phyloP scores from a whole-genome alignment of 1,284 basidiomycete species.

The Porogramme epimiltina region DNA sequence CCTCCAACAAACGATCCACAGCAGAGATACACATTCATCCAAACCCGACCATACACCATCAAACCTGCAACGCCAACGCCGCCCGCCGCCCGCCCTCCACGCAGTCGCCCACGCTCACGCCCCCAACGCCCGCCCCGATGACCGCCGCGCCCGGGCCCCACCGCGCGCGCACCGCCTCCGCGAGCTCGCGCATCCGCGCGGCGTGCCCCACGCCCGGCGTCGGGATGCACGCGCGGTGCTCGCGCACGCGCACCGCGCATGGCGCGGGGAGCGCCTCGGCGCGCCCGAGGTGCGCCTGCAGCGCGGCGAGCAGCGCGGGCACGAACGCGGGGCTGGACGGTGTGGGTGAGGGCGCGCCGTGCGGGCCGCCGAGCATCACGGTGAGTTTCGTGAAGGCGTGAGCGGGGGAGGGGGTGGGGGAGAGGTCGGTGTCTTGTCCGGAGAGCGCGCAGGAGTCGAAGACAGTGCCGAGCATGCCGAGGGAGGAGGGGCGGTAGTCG shows the following conservation, averaged over 20 bases:
- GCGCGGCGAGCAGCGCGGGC: constrained; percentile 45
- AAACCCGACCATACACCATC: not conserved
- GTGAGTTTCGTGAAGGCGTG: constrained; percentile 71
- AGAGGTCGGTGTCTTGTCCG: constrained; percentile 57
- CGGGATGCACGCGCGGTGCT: constrained; percentile 82
- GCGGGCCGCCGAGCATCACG: constrained; percentile 90
- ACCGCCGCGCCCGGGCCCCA: constrained; percentile 72
- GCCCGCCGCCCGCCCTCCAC: constrained; percentile 70
- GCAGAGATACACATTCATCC: no score
- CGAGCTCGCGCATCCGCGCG: constrained; percentile 66
- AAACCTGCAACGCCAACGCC: constrained; percentile 34
- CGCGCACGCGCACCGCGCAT: constrained; percentile 52
- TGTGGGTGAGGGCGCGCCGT: constrained; percentile 43
- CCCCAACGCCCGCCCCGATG: constrained; percentile 85
- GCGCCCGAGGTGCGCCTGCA: constrained; percentile 51
- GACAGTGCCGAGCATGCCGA: constrained; percentile 77
- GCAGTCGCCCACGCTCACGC: constrained; percentile 91
- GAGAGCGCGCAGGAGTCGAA: constrained; percentile 82
- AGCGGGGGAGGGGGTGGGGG: constrained; percentile 12
- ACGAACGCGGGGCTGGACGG: constrained; percentile 34
- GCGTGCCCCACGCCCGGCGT: constrained; percentile 78
- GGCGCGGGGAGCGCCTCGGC: constrained; percentile 54
- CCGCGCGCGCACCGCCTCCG: constrained; percentile 39
- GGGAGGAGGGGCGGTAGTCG: constrained; percentile 42
- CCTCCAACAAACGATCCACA: no score